phyloP scores from a whole-genome alignment of 2,329 filamentous ascomycete genomes.

The Botrytis sinoallii region DNA sequence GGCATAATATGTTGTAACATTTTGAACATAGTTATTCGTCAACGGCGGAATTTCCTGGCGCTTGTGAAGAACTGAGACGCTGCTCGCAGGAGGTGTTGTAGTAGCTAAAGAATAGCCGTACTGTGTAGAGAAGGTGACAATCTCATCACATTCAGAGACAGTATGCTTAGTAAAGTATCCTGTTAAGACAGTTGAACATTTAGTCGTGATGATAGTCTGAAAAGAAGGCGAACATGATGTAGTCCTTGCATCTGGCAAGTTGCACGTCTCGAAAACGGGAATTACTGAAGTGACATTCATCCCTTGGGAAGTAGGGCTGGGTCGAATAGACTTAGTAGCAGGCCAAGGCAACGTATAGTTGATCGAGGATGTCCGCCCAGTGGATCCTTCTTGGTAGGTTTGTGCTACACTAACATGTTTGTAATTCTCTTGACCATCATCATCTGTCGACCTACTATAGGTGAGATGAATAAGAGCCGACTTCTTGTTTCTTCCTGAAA shows the following conservation, averaged over 20 bases:
- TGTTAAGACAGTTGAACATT: constrained; percentile 30
- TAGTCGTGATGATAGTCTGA: constrained; percentile 23
- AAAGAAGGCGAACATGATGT: constrained; percentile 27
- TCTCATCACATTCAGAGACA: constrained; percentile 31
- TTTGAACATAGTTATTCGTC: constrained; percentile 27
- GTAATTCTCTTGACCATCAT: not conserved
- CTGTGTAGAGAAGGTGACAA: constrained; percentile 32
- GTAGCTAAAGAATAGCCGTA: constrained; percentile 28
- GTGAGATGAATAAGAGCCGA: not conserved
- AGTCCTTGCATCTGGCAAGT: constrained; percentile 22
- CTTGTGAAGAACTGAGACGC: not conserved
- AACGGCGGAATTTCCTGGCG: not conserved
- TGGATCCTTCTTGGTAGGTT: not conserved
- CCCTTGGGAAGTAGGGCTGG: constrained; percentile 22
- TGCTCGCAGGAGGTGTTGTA: constrained; percentile 11
- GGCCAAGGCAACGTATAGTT: constrained; percentile 22
- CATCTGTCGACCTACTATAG: not conserved
- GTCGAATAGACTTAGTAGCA: constrained; percentile 17
- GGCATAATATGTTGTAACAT: constrained; percentile 29
- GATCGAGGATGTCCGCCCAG: constrained; percentile 5
- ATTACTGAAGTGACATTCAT: constrained; percentile 27
- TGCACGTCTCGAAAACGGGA: constrained; percentile 29
- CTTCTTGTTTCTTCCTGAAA: not conserved
- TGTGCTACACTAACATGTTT: not conserved
- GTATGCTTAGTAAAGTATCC: constrained; percentile 28